A percentile compares a stretch with the other conserved stretches of the same genome.
These are phyloP conservation scores for Phytophthora pinifolia DNA, from an alignment of 352 stramenopile species.

Conservation along the genomic window DNA sequence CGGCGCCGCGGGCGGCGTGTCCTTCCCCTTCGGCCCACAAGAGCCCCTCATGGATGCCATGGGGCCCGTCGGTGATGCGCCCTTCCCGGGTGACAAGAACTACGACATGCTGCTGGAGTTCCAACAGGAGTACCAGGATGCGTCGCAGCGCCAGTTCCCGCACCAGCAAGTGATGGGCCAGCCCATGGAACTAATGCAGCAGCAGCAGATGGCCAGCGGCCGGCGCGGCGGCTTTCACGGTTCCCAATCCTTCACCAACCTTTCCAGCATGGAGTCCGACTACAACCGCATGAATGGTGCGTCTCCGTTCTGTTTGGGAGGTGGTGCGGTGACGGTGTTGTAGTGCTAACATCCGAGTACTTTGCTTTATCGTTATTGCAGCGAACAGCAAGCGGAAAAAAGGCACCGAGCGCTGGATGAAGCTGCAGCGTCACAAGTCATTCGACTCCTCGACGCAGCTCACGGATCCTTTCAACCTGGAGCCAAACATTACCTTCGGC, in stretches of 20 bases:
- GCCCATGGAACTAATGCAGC: slow-evolving; percentile 38
- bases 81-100: slow-evolving; percentile 35
- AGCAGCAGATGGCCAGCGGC: slow-evolving; percentile 27
- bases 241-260: slow-evolving; percentile 70
- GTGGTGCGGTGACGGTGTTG: neutral
- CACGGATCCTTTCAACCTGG: slow-evolving; percentile 26
- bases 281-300: slow-evolving; percentile 47
- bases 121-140: slow-evolving; percentile 51
- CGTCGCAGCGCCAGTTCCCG: slow-evolving; percentile 49
- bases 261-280: slow-evolving; percentile 75
- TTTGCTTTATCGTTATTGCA: slow-evolving; percentile 9
- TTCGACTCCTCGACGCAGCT: slow-evolving; percentile 64
- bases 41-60: slow-evolving; percentile 30
- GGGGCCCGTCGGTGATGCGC: neutral
- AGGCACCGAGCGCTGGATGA: slow-evolving; percentile 62
- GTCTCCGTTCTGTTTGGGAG: neutral
- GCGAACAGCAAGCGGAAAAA: slow-evolving; percentile 70
- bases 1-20: slow-evolving; percentile 29
- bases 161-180: slow-evolving; percentile 46
- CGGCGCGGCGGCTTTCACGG: slow-evolving; percentile 48
- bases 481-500: slow-evolving; percentile 22
- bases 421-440: slow-evolving; percentile 58
- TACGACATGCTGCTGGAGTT: slow-evolving; percentile 66
- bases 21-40: slow-evolving; percentile 21
- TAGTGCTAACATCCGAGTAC: neutral